phyloP scores from a whole-genome alignment of 2,329 filamentous ascomycete genomes.

The Cladophialophora immunda region DNA sequence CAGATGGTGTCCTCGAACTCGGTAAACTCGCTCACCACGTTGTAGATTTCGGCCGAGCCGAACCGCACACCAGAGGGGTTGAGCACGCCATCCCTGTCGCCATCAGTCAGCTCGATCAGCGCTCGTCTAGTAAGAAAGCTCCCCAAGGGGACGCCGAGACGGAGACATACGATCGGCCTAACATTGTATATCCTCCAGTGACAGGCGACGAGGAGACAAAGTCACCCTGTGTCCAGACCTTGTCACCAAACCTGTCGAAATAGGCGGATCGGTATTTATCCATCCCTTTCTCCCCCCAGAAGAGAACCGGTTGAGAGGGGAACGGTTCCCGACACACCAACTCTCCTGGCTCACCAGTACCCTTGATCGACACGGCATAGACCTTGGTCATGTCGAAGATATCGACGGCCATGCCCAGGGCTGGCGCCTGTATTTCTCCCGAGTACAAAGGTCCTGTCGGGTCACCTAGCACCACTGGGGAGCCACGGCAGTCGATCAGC shows the following conservation, averaged over 20 bases:
- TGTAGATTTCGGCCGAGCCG: constrained; percentile 94
- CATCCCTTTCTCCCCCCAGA: constrained; percentile 10
- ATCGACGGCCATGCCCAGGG: constrained; percentile 53
- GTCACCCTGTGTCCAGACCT: constrained; percentile 73
- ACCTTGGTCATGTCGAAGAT: constrained; percentile 12
- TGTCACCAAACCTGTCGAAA: constrained; percentile 8
- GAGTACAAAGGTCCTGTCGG: constrained; percentile 71
- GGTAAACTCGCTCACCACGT: constrained; percentile 49
- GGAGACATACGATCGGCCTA: constrained; percentile 21
- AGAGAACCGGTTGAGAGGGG: not conserved
- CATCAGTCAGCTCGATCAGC: no score
- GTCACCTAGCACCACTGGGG: constrained; percentile 61
- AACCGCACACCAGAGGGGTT: constrained; percentile 92
- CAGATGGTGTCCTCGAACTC: constrained; percentile 18
- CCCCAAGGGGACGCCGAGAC: no score
- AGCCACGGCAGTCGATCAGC: no score
- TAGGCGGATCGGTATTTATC: not conserved
- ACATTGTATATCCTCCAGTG: constrained; percentile 21
- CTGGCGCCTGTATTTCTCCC: constrained; percentile 63
- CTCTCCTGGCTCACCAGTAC: constrained; percentile 2
- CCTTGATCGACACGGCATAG: not conserved
- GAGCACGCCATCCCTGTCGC: constrained; percentile 35
- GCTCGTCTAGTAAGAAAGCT: no score
- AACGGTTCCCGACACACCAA: not conserved
- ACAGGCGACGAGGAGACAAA: constrained; percentile 20